Evolutionary conservation across 495 filamentous ascomycete species (phyloP), one percentile per base, ranked within the genome.

Genomic region (Arthonia radiata): DNA sequence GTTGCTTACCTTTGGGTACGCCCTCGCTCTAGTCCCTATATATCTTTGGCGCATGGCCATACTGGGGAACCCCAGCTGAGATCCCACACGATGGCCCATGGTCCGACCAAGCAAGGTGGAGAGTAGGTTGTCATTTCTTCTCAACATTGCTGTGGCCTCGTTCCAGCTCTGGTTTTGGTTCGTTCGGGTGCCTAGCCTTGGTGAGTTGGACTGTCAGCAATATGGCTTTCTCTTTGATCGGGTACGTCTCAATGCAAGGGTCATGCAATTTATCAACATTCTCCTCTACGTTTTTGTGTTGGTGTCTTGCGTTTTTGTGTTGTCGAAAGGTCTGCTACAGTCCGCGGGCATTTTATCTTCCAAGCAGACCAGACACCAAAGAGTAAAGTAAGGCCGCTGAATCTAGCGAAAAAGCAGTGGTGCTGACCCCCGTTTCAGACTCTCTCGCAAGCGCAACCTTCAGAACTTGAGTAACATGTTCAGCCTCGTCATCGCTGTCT

Each of bases 161-260:
- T 37, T 49, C 24, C 41, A 53, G 31, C 17, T 52, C 1, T 57
- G 50, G 49, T 53, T 55, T 25, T 55, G 50, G 50, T 31, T 37
- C 23, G 11, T 4, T n/a, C 30, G 15, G 27, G 30, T 31, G 7
- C 28, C 30, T n/a, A 17, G 18, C 11, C 33, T 31, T 1, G 18
- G 31, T 13, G 13, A 12, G 5, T 14, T 19, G 13, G 26, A 25
- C 9, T 39, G 37, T 15, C 22, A 33, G 23, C 23, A 39, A 21
- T 39, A 36, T 19, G 37, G 33, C 13, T 39, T 39, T 27, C 18
- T 39, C 13, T 31, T 39, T 16, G 26, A 5, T 11, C 17, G 31
- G 24, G 17, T 37, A 10, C 30, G 25, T 15, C 22, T 39, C n/a
- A 34, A 36, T 21, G 33, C 26, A 26, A 32, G 17, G 15, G 29